Evolutionary conservation across 2,329 filamentous ascomycete genomes (phyloP).

Genomic region (Colletotrichum sublineola): DNA sequence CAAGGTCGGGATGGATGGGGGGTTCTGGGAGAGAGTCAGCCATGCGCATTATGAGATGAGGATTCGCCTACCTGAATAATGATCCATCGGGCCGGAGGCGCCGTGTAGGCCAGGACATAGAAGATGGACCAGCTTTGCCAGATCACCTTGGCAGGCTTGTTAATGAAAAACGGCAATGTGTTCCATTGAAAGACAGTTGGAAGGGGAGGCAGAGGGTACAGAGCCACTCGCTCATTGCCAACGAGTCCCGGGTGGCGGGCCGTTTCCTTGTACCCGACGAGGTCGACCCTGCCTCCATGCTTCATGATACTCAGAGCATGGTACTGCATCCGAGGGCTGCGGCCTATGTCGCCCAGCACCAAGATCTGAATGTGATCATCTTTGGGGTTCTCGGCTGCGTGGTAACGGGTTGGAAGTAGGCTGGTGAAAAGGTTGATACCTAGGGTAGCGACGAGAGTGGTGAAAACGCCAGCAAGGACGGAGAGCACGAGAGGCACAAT

Average conservation of each 20-base stretch:
- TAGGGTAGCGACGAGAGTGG: constrained; percentile 33
- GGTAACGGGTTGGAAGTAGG: constrained; percentile 53
- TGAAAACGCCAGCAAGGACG: constrained; percentile 35
- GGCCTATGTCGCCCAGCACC: constrained; percentile 93
- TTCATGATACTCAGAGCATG: constrained; percentile 93
- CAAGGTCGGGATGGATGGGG: constrained; percentile 93
- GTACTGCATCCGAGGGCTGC: constrained; percentile 98
- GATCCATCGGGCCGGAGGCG: constrained; percentile 84
- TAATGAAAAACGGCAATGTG: constrained; percentile 80
- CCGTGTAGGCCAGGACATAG: constrained; percentile 78
- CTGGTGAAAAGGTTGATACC: constrained; percentile 43
- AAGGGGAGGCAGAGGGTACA: constrained; percentile 77
- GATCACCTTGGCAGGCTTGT: constrained; percentile 86
- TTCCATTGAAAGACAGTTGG: constrained; percentile 77
- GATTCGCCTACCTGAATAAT: constrained; percentile 76
- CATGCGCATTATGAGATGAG: neutral
- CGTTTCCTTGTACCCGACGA: constrained; percentile 93
- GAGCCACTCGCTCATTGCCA: constrained; percentile 75
- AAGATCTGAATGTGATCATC: constrained; percentile 78
- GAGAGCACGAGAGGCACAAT: constrained; percentile 24
- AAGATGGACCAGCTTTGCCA: constrained; percentile 84
- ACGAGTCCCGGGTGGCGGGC: constrained; percentile 83
- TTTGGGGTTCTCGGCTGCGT: constrained; percentile 50
- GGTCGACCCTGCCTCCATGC: constrained; percentile 82
- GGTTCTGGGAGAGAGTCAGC: constrained; percentile 72